A percentile compares a stretch with the other conserved stretches of the same genome.
These are phyloP conservation scores for Avena atlantica DNA, from an alignment of 176 grass and related monocot genomes.

Conservation along the genomic window DNA sequence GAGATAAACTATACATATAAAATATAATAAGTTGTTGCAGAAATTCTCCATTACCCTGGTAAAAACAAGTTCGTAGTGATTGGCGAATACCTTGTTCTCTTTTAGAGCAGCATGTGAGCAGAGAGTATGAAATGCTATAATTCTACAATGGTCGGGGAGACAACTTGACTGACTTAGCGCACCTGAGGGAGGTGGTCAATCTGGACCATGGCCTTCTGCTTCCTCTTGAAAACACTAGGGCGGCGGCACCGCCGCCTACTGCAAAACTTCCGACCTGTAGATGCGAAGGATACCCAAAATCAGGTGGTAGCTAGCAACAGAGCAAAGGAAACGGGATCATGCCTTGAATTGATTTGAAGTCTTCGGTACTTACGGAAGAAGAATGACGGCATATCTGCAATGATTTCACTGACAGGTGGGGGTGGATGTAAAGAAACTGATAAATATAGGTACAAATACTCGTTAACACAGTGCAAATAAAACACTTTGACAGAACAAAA, in stretches of 20 bases:
- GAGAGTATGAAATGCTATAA: neutral
- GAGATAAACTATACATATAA: too few relatives aligned
- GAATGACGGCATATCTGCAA: neutral
- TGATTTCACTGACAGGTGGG: neutral
- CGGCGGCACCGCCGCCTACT: neutral
- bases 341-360: neutral
- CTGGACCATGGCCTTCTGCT: neutral
- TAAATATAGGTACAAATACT: neutral
- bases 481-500: neutral
- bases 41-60: too few relatives aligned
- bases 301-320: neutral
- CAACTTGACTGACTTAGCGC: neutral
- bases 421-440: neutral
- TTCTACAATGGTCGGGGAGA: neutral
- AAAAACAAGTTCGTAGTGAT: too few relatives aligned
- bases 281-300: neutral
- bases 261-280: neutral
- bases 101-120: too few relatives aligned
- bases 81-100: too few relatives aligned
- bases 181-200: conserved; percentile 2
- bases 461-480: neutral
- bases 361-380: neutral
- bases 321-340: neutral
- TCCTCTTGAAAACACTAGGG: neutral
- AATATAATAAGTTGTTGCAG: too few relatives aligned